Percentiles rank a stretch among this genome's conserved stretches.
These are phyloP conservation scores for Ustilago crameri DNA, from an alignment of 1,284 basidiomycete species.

Conservation along the genomic window DNA sequence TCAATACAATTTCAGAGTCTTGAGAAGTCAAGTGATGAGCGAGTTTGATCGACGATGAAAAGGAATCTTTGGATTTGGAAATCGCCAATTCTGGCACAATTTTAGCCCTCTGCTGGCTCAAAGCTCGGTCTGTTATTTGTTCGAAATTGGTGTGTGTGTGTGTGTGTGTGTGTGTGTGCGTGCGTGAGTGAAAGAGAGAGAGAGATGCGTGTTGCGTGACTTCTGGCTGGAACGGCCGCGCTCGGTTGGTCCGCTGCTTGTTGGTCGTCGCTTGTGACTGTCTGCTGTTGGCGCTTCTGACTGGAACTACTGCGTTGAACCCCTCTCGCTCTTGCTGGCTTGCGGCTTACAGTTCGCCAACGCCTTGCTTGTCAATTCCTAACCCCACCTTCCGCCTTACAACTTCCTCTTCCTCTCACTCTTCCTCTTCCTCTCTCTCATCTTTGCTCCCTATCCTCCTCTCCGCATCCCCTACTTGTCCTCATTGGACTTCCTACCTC, in stretches of 20 bases:
- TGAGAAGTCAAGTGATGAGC: too few species aligned
- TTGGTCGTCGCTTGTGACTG: background rate
- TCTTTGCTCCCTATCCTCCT: slow-evolving; percentile 12
- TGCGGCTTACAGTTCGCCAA: slow-evolving; percentile 2
- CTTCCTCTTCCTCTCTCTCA: slow-evolving; percentile 7
- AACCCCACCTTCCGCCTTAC: background rate
- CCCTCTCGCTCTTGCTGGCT: slow-evolving; percentile 26
- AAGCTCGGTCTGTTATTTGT: too few species aligned
- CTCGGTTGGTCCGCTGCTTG: slow-evolving; percentile 5
- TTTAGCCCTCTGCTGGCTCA: too few species aligned
- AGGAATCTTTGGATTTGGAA: background rate
- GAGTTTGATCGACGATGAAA: background rate
- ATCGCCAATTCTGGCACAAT: background rate
- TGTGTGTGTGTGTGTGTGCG: too few species aligned
- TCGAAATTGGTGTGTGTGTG: too few species aligned
- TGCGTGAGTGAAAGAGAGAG: too few species aligned
- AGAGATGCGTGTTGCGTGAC: too few species aligned
- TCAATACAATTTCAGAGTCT: too few species aligned
- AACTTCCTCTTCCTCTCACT: too few species aligned
- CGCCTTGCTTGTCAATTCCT: background rate
- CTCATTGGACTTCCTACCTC: slow-evolving; percentile 5
- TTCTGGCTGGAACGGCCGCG: too few species aligned
- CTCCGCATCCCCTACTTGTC: slow-evolving; percentile 20
- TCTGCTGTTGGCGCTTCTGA: background rate
- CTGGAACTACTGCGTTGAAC: slow-evolving; percentile 22